Conservation (phyloP, 2,329 filamentous ascomycete species). For the Fusarium siculi region DNA sequence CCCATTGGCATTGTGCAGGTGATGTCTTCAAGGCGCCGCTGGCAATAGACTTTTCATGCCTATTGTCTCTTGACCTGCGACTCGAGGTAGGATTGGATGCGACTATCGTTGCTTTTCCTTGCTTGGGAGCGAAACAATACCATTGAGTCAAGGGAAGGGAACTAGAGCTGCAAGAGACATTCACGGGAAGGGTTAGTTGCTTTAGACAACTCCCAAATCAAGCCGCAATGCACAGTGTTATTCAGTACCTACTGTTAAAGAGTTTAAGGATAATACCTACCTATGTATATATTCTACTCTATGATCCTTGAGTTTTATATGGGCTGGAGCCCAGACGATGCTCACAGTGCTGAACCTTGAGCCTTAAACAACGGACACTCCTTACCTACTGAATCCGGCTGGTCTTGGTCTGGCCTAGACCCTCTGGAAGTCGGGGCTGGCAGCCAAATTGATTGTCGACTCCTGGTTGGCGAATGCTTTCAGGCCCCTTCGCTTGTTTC, state of each 20-base stretch:
- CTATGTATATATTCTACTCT: neutral
- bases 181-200: constrained; percentile 3
- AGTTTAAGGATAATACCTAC: neutral
- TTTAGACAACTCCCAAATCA: neutral
- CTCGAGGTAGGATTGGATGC: constrained; percentile 11
- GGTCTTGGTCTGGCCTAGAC: constrained; percentile 27
- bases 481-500: constrained; percentile 36
- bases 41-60: constrained; percentile 21
- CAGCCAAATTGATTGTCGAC: constrained; percentile 13
- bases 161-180: neutral
- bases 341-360: constrained; percentile 13
- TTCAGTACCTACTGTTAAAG: neutral
- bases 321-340: neutral
- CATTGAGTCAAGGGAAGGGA: constrained; percentile 15
- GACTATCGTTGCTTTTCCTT: constrained; percentile 10
- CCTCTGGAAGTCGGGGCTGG: constrained; percentile 27
- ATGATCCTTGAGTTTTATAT: neutral
- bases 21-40: constrained; percentile 4
- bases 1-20: constrained; percentile 19
- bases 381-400: constrained; percentile 36
- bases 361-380: constrained; percentile 12
- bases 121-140: constrained; percentile 11
- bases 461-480: constrained; percentile 31
- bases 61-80: constrained; percentile 8
- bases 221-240: constrained; percentile 9